These are phyloP conservation scores for Nitzschia putrida DNA, from an alignment of 108 stramenopile species.

Conservation along the genomic window DNA sequence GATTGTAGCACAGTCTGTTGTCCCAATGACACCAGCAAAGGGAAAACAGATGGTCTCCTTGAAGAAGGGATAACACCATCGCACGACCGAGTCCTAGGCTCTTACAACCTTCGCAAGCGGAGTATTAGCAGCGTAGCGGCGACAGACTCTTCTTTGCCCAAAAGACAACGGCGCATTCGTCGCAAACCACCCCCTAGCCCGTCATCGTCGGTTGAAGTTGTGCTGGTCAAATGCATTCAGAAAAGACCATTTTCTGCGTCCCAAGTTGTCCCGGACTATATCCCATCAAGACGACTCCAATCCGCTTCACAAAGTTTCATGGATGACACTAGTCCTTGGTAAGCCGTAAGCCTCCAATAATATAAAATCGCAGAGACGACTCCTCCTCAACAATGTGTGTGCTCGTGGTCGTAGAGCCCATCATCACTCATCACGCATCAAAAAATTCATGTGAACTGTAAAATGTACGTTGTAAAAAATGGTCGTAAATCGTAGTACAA, in stretches of 20 bases:
- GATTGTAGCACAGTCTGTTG: background rate
- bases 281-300: constrained; percentile 21
- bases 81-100: background rate
- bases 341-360: no score
- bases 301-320: constrained; percentile 13
- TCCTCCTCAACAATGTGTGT: no score
- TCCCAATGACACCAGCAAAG: no score
- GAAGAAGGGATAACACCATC: background rate
- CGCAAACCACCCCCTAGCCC: background rate
- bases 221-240: background rate
- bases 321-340: constrained; percentile 7
- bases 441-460: no score
- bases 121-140: background rate
- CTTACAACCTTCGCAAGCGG: background rate
- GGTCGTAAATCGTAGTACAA: no score
- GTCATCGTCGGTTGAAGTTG: constrained; percentile 2
- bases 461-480: no score
- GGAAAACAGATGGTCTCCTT: no score
- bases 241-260: constrained; percentile 10
- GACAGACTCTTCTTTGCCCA: background rate
- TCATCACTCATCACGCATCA: no score
- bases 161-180: background rate
- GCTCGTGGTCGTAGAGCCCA: no score
- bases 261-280: constrained; percentile 26
- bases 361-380: no score